Evolutionary conservation across 1,139 yeast species (phyloP).

Genomic region (Blastobotrys aristatus): DNA sequence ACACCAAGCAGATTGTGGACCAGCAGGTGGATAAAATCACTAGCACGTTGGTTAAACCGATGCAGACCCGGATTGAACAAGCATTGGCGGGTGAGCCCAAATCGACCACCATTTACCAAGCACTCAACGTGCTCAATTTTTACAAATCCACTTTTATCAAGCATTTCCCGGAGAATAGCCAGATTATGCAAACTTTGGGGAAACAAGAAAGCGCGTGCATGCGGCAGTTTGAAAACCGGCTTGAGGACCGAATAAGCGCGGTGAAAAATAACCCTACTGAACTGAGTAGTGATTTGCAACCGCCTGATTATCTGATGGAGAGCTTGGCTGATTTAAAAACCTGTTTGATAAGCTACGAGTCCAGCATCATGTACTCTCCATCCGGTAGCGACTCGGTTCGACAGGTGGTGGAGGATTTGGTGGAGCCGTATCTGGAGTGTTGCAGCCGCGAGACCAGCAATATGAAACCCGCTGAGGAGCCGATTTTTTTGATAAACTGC

Average conservation of each 20-base stretch:
- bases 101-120: constrained; percentile 50
- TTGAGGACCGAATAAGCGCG: constrained; percentile 25
- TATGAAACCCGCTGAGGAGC: constrained; percentile 25
- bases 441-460: constrained; percentile 30
- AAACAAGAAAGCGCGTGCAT: constrained; percentile 27
- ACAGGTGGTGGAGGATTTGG: constrained; percentile 31
- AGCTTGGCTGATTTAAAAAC: constrained; percentile 33
- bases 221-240: constrained; percentile 31
- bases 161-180: constrained; percentile 20
- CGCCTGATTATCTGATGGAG: constrained; percentile 36
- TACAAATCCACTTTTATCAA: constrained; percentile 68
- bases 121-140: constrained; percentile 58
- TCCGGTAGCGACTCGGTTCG: constrained; percentile 26
- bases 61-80: constrained; percentile 55
- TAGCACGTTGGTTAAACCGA: constrained; percentile 46
- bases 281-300: constrained; percentile 24
- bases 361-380: constrained; percentile 28
- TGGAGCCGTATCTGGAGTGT: constrained; percentile 35
- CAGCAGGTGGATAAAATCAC: constrained; percentile 43
- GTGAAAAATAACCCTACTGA: constrained; percentile 13
- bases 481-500: constrained; percentile 36
- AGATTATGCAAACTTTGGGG: constrained; percentile 25
- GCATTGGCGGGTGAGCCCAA: constrained; percentile 61
- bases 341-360: constrained; percentile 34
- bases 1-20: constrained; percentile 27